Base-by-base conservation (phyloP, 768 basidiomycete genomes). In the Hygrocybe punicea region DNA sequence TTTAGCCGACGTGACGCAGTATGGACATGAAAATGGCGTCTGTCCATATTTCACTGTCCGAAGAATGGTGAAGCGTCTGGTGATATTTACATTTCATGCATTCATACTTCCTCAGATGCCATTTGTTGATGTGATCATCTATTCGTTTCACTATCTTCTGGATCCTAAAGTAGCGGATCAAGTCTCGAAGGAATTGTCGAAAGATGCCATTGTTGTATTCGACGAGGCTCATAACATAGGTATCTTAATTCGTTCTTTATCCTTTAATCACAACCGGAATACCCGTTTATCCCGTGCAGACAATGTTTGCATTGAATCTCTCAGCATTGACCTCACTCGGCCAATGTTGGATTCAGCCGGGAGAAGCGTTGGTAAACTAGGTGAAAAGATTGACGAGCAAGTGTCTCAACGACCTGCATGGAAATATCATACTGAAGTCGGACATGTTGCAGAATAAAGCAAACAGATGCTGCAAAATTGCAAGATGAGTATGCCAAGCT, bases 151-250 rank as follows among this genome's bases (percentile, higher is more conserved):
- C 71, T 99, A 99, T 70, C 79, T 99, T 29, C 83, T 99, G 29
- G 97, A 99, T 74, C 97, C 97, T 2, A 99, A 99, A 73, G 95
- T 99, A 40, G 97, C 97, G 0, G 97, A 98, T 64, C 95, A 98
- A 74, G 97, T 99, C 13, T 98, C 97, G 2, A 95, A 93, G 67
- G 97, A 99, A 70, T 80, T 99, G 75, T 91, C 90, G 7, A 98
- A 98, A 66, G 97, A 99, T 69, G 89, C 93, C 29, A 99, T 99
- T 53, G 94, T 99, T 37, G 97, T 99, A 1, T 99, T 99, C 66
- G 97, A 99, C 66, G 97, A 99, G 69, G 97, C 97, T 14, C 97
- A 99, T 72, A 99, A 99, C 69, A 99, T 99, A 51, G 95, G 95
- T 94, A 63, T 56, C 79, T 61, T 24, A 16, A 55, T 53, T 50